Base-by-base conservation (phyloP, 352 stramenopile species). In the Pythium volutum region DNA sequence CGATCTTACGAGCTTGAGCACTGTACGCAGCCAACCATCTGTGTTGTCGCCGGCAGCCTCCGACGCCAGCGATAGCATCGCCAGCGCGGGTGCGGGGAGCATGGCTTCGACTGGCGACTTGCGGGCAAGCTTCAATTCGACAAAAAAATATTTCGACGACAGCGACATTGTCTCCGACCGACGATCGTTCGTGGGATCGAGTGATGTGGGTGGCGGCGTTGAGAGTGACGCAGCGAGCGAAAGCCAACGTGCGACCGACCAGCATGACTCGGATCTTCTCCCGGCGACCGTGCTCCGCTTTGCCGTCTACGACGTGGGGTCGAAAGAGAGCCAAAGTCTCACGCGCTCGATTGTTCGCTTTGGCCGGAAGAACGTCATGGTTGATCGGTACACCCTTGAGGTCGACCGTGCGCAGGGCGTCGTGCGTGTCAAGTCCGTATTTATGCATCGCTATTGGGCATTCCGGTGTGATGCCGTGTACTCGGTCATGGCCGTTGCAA, bases 381-480 rank as follows among this genome's bases (percentile, higher is more conserved):
- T 92, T 7, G 79, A 94, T 55, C 76, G 85, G 4, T 95, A 90
- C 61, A 91, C 81, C 10, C 64, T 95, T 20, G 81, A 91, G 56
- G 74, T 95, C 12, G 80, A 91, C 64, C 86, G 79, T 39, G 67
- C 72, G 22, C 80, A 90, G 61, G 77, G 77, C 26, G 74, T 92
- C 16, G 79, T 93, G 29, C 79, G 75, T 45, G 78, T 85, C 11
- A 92, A 91, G 57, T 92, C 81, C 4, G 82, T 95, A 7, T 91
- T 92, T 51, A 89, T 89, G 79, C 81, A 91, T 61, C 79, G 81
- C 11, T 88, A 81, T 48, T 92, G 81, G 76, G 85, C 77, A 27
- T 93, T 93, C 55, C 83, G 82, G 33, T 91, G 82, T 56, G 79
- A 90, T 33, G 74, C 74, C 0, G 77, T 95, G 3, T 70, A 71